Conservation (phyloP, 495 filamentous ascomycete species). For the Aspergillus nanangensis region DNA sequence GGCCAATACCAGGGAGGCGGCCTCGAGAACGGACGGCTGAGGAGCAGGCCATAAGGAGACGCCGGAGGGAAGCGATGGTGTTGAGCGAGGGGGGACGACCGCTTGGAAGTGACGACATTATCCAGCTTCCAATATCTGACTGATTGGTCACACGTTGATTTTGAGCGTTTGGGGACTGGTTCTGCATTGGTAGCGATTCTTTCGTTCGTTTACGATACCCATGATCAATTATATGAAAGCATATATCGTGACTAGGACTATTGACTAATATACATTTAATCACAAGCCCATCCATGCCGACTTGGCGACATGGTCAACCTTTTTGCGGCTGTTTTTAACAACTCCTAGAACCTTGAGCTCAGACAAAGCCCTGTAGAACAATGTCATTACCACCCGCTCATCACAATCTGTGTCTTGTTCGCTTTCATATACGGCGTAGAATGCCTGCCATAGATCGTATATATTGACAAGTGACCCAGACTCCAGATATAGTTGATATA, state of each 20-base stretch:
- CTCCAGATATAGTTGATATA: slow-evolving; percentile 91
- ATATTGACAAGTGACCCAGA: slow-evolving; percentile 84
- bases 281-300: slow-evolving; percentile 65
- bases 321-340: slow-evolving; percentile 85
- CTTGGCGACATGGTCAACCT: slow-evolving; percentile 86
- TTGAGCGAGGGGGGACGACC: slow-evolving; percentile 47
- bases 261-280: slow-evolving; percentile 1
- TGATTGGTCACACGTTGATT: slow-evolving; percentile 2
- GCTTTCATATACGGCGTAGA: slow-evolving; percentile 67
- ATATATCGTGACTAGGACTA: slow-evolving; percentile 5
- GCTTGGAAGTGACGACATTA: slow-evolving; percentile 46
- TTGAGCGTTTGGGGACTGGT: not conserved
- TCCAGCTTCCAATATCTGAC: slow-evolving; percentile 34
- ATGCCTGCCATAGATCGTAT: slow-evolving; percentile 85
- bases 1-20: slow-evolving; percentile 26
- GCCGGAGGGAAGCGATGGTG: slow-evolving; percentile 53
- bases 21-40: slow-evolving; percentile 40
- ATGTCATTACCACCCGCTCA: slow-evolving; percentile 51
- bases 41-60: slow-evolving; percentile 45
- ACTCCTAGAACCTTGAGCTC: slow-evolving; percentile 83
- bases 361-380: slow-evolving; percentile 79
- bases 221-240: not conserved
- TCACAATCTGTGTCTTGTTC: slow-evolving; percentile 50
- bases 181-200: slow-evolving; percentile 8
- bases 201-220: slow-evolving; percentile 13